Evolutionary conservation across 164 flowering plant genomes (phyloP).

Genomic region (Aristolochia californica): DNA sequence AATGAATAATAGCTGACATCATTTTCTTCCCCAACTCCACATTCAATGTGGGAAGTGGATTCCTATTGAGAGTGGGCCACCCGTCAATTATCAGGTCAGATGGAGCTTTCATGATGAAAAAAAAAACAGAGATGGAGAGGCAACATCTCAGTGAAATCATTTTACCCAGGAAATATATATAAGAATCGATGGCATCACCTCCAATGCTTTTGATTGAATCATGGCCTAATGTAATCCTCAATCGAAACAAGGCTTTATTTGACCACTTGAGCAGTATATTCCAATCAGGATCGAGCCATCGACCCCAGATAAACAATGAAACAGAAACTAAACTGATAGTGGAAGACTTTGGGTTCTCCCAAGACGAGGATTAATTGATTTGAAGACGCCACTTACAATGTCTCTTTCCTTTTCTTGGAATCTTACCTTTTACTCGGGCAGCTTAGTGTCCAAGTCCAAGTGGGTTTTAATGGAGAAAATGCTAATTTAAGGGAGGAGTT

Average conservation of each 20-base stretch:
- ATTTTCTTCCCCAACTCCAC: neutral
- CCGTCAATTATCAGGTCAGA: neutral
- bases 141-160: slow-evolving; percentile 1
- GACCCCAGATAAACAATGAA: too few species aligned
- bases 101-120: slow-evolving; percentile 4
- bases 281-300: too few species aligned
- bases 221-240: too few species aligned
- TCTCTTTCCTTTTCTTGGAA: neutral
- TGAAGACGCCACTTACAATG: too few species aligned
- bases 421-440: slow-evolving; percentile 1
- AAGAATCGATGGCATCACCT: neutral
- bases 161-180: neutral
- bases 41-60: slow-evolving; percentile 3
- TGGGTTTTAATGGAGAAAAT: neutral
- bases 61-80: slow-evolving; percentile 1
- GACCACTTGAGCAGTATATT: too few species aligned
- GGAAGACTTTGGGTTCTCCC: too few species aligned
- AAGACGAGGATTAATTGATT: too few species aligned
- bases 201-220: neutral
- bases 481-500: neutral
- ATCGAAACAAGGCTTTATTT: too few species aligned
- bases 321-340: too few species aligned
- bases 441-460: neutral
- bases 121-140: neutral
- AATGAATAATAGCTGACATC: too few species aligned